Conservation (phyloP, 805 yeast species). For the Sugiyamaella chiloensis region DNA sequence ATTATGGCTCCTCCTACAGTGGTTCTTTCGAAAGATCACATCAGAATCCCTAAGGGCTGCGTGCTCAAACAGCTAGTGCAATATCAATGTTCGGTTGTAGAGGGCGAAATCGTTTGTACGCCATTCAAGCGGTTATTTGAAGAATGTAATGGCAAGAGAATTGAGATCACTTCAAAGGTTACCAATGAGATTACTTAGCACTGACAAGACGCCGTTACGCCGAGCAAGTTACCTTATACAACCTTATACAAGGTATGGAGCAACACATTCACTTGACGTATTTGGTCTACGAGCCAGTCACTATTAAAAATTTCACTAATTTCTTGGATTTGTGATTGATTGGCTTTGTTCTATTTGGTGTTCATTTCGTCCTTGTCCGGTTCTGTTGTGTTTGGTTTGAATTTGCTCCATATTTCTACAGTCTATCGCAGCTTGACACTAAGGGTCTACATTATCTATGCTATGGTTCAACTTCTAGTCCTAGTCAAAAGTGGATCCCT, state of each 20-base stretch:
- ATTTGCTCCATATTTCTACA: too few relatives aligned
- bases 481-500: slow-evolving; percentile 62
- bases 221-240: too few relatives aligned
- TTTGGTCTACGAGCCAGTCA: too few relatives aligned
- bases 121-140: slow-evolving; percentile 30
- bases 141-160: not conserved
- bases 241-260: too few relatives aligned
- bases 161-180: not conserved
- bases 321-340: too few relatives aligned
- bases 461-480: too few relatives aligned
- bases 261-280: too few relatives aligned
- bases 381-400: not conserved
- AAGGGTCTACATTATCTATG: too few relatives aligned
- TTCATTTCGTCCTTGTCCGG: not conserved
- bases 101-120: slow-evolving; percentile 26
- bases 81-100: slow-evolving; percentile 27
- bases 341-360: not conserved
- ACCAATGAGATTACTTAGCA: too few relatives aligned
- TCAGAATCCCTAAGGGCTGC: slow-evolving; percentile 21
- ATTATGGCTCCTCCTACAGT: slow-evolving; percentile 24
- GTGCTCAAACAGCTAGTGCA: slow-evolving; percentile 27
- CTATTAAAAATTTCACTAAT: too few relatives aligned
- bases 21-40: slow-evolving; percentile 13
- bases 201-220: too few relatives aligned
- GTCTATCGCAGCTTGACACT: too few relatives aligned